These are phyloP conservation scores for Alnus glutinosa DNA, from an alignment of 306 rosid species.

Conservation along the genomic window DNA sequence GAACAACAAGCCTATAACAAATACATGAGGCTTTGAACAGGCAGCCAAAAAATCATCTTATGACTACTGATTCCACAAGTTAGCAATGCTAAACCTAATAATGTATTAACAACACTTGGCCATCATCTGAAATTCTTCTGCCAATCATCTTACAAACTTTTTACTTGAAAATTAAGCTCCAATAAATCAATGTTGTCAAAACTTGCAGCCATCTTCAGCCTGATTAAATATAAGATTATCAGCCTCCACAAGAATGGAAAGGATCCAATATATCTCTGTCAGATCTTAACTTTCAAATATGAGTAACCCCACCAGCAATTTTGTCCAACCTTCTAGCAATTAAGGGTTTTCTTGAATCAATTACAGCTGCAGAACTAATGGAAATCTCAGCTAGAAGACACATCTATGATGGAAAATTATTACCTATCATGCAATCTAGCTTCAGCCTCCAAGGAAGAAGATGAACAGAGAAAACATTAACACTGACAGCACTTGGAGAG, in stretches of 20 bases:
- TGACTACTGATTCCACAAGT: background rate
- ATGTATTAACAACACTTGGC: background rate
- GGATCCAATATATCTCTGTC: background rate
- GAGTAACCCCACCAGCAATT: constrained; percentile 4
- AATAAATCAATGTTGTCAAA: background rate
- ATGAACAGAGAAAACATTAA: background rate
- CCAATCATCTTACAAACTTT: background rate
- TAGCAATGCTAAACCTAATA: background rate
- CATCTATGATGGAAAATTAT: constrained; percentile 1
- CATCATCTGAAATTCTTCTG: background rate
- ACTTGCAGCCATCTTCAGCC: background rate
- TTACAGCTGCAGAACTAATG: background rate
- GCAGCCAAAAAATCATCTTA: background rate
- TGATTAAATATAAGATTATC: background rate
- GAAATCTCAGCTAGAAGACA: constrained; percentile 19
- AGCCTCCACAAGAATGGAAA: background rate
- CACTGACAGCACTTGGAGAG: constrained; percentile 13
- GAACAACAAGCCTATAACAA: background rate
- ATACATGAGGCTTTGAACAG: background rate
- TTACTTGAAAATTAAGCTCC: background rate
- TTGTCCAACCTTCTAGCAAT: constrained; percentile 11
- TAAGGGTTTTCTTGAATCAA: constrained; percentile 5
- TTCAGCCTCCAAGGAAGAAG: constrained; percentile 19
- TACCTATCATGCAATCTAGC: constrained; percentile 16
- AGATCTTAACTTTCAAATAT: background rate